A percentile compares a stretch with the other conserved stretches of the same genome.
Conservation (phyloP, 208 protist species). For the Leishmania aethiopica region DNA sequence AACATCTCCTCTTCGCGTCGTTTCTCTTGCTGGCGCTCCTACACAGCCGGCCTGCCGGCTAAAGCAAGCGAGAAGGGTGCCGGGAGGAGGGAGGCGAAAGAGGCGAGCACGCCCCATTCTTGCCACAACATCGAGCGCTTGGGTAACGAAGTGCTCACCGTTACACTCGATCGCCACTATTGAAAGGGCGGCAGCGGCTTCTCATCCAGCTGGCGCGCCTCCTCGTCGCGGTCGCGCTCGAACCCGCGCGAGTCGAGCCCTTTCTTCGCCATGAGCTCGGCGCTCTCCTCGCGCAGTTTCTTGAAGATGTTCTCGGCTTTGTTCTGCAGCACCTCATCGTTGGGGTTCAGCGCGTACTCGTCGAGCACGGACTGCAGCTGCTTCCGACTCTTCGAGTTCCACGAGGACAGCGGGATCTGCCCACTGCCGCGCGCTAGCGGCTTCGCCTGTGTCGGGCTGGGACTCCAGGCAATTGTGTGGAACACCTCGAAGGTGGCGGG, state of each 20-base stretch:
- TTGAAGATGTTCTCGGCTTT: conserved; percentile 80
- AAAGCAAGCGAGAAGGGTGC: not conserved
- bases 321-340: conserved; percentile 60
- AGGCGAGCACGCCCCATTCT: not conserved
- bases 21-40: not conserved
- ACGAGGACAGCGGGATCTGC: conserved; percentile 68
- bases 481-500: conserved; percentile 93
- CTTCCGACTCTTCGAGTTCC: conserved; percentile 75
- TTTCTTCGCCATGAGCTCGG: conserved; percentile 59
- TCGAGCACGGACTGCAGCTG: conserved; percentile 77
- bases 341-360: conserved; percentile 84
- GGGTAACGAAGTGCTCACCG: not conserved
- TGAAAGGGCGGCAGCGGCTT: conserved; percentile 84
- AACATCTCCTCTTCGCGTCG: not conserved
- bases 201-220: conserved; percentile 44
- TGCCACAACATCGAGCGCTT: not conserved
- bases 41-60: not conserved
- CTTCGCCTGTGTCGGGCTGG: conserved; percentile 82
- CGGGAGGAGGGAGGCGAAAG: not conserved
- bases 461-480: conserved; percentile 90
- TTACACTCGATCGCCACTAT: not conserved
- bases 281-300: conserved; percentile 73
- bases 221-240: conserved; percentile 63
- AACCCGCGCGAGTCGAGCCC: conserved; percentile 60
- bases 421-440: conserved; percentile 83